Evolutionary conservation across 2,329 filamentous ascomycete genomes (phyloP).

Genomic region (Cryphonectria carpinicola): DNA sequence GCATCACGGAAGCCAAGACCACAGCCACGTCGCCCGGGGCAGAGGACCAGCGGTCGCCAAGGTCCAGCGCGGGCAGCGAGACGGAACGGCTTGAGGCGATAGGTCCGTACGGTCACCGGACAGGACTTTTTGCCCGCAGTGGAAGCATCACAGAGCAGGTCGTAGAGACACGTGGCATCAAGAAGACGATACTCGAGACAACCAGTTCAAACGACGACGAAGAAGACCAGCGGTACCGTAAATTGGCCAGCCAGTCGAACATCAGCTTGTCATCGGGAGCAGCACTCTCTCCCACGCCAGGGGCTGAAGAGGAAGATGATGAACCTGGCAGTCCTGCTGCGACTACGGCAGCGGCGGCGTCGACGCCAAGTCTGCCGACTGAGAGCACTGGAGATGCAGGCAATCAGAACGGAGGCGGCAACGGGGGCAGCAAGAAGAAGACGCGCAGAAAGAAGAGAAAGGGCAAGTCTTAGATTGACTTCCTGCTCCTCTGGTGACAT

Average conservation of each 20-base stretch:
- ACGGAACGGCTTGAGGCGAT: conserved; percentile 22
- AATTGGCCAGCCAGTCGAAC: conserved; percentile 22
- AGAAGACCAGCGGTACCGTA: conserved; percentile 30
- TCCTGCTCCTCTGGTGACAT: not conserved
- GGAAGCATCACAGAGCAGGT: conserved; percentile 81
- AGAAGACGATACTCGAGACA: conserved; percentile 69
- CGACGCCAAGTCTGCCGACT: conserved; percentile 38
- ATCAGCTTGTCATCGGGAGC: conserved; percentile 10
- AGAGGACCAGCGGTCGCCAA: conserved; percentile 19
- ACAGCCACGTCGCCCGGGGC: conserved; percentile 19
- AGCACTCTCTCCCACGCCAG: conserved; percentile 21
- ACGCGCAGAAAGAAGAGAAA: conserved; percentile 46
- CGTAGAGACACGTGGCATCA: conserved; percentile 73
- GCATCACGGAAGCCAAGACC: conserved; percentile 20
- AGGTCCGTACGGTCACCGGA: conserved; percentile 24
- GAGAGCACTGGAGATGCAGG: conserved; percentile 1
- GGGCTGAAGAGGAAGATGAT: conserved; percentile 25
- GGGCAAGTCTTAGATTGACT: conserved; percentile 36
- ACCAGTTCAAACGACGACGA: conserved; percentile 42
- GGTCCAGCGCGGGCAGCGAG: conserved; percentile 29
- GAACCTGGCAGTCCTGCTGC: conserved; percentile 14
- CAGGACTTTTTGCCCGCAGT: conserved; percentile 57
- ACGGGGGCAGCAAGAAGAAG: conserved; percentile 38
- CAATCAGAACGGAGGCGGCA: conserved; percentile 24
- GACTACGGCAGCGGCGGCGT: conserved; percentile 19